Percentiles rank a stretch among this genome's conserved stretches.
phyloP scores from a whole-genome alignment of 2,329 filamentous ascomycete species.

The Incumbomyces lentus region DNA sequence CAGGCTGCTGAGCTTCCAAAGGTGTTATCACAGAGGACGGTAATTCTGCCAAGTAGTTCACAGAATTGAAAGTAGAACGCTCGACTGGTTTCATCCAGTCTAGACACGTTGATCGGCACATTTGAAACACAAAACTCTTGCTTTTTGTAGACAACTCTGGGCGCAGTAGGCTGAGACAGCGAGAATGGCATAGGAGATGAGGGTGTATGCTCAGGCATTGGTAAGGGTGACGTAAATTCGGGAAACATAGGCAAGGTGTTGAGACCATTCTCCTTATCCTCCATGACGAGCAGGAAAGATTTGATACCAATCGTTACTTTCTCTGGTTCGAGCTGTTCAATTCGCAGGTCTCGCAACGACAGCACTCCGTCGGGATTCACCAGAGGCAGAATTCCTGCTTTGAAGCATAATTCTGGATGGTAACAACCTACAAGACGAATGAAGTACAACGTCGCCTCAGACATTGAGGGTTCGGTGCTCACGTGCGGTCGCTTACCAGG shows the following conservation, averaged over 20 bases:
- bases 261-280: conserved; percentile 78
- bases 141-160: conserved; percentile 32
- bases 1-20: conserved; percentile 92
- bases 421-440: conserved; percentile 91
- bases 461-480: conserved; percentile 71
- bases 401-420: conserved; percentile 86
- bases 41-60: conserved; percentile 90
- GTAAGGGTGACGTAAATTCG: conserved; percentile 40
- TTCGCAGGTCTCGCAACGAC: conserved; percentile 64
- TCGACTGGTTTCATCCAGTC: conserved; percentile 63
- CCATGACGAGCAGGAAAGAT: conserved; percentile 85
- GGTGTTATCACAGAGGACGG: conserved; percentile 88
- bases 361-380: conserved; percentile 86
- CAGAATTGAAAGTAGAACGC: conserved; percentile 88
- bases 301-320: conserved; percentile 95
- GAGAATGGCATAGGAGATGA: conserved; percentile 27
- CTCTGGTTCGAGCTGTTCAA: conserved; percentile 91
- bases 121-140: conserved; percentile 3
- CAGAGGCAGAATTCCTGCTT: conserved; percentile 83
- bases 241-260: conserved; percentile 74
- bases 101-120: conserved; percentile 46
- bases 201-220: conserved; percentile 27
- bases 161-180: conserved; percentile 19
- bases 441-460: conserved; percentile 83
- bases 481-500: conserved; percentile 69